Evolutionary conservation across 2,329 filamentous ascomycete species (phyloP).

Genomic region (Bipolaris victoriae): DNA sequence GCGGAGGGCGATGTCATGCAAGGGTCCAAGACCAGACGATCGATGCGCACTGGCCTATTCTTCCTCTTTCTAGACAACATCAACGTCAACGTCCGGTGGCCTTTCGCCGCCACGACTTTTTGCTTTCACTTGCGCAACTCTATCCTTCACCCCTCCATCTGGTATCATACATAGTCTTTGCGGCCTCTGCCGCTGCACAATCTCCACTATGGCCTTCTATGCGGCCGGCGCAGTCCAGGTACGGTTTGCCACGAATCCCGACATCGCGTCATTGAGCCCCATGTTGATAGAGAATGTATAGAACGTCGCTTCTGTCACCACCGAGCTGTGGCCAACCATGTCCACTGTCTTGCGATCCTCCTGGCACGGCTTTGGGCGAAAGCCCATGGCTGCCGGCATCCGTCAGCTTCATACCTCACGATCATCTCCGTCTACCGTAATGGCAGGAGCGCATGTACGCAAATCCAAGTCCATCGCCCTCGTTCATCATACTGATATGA

Average conservation of each 20-base stretch:
- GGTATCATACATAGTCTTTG: constrained; percentile 24
- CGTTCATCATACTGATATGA: constrained; percentile 12
- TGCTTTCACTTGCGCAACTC: constrained; percentile 24
- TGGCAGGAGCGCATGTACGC: constrained; percentile 4
- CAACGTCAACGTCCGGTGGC: constrained; percentile 17
- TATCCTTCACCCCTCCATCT: constrained; percentile 25
- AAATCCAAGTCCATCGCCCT: neutral
- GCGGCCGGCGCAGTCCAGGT: constrained; percentile 57
- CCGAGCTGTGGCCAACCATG: constrained; percentile 51
- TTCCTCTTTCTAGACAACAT: constrained; percentile 29
- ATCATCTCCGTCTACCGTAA: constrained; percentile 9
- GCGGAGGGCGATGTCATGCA: constrained; percentile 8
- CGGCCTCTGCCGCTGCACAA: constrained; percentile 41
- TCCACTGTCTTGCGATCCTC: constrained; percentile 45
- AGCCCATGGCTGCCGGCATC: constrained; percentile 26
- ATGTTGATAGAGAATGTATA: constrained; percentile 39
- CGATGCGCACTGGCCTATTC: constrained; percentile 27
- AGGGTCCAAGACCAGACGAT: constrained; percentile 17
- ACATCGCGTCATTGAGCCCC: constrained; percentile 25
- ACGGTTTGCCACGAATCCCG: constrained; percentile 44
- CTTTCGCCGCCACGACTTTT: constrained; percentile 26
- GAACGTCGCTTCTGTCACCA: constrained; percentile 52
- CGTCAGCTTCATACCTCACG: constrained; percentile 29
- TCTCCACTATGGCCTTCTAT: constrained; percentile 58
- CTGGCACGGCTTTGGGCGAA: constrained; percentile 39